Evolutionary conservation across 352 stramenopile species (phyloP).

Genomic region (Phytophthora citrophthora): DNA sequence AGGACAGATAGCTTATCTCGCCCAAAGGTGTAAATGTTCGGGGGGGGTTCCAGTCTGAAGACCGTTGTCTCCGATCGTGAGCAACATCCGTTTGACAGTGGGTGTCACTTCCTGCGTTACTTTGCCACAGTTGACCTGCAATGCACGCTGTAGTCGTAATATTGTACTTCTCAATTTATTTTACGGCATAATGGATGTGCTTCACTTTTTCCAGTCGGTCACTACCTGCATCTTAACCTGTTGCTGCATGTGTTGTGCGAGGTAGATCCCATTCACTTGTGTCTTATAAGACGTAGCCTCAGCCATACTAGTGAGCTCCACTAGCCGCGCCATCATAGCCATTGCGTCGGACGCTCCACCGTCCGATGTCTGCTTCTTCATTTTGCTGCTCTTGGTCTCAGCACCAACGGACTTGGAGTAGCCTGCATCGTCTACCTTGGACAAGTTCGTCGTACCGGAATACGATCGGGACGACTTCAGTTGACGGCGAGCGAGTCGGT

Average conservation of each 20-base stretch:
- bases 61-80: constrained; percentile 6
- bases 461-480: constrained; percentile 22
- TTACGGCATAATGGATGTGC: constrained; percentile 9
- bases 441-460: constrained; percentile 8
- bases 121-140: constrained; percentile 7
- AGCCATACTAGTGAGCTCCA: constrained; percentile 37
- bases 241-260: constrained; percentile 37
- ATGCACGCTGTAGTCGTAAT: neutral
- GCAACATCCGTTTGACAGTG: constrained; percentile 12
- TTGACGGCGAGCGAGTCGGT: constrained; percentile 3
- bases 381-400: constrained; percentile 6
- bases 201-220: constrained; percentile 25
- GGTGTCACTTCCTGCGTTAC: neutral
- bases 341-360: constrained; percentile 9
- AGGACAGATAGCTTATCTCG: too few species aligned
- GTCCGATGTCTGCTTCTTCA: constrained; percentile 19
- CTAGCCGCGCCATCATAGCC: constrained; percentile 25
- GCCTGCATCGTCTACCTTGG: constrained; percentile 1
- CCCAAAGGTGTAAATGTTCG: neutral
- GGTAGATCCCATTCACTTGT: constrained; percentile 38
- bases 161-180: constrained; percentile 15
- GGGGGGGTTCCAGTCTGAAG: constrained; percentile 1
- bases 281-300: constrained; percentile 38
- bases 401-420: constrained; percentile 23
- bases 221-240: constrained; percentile 22